Evolutionary conservation across 192 early-diverging fungal species (phyloP), one percentile per base, ranked within the genome.

Genomic region (Linnemannia elongata): DNA sequence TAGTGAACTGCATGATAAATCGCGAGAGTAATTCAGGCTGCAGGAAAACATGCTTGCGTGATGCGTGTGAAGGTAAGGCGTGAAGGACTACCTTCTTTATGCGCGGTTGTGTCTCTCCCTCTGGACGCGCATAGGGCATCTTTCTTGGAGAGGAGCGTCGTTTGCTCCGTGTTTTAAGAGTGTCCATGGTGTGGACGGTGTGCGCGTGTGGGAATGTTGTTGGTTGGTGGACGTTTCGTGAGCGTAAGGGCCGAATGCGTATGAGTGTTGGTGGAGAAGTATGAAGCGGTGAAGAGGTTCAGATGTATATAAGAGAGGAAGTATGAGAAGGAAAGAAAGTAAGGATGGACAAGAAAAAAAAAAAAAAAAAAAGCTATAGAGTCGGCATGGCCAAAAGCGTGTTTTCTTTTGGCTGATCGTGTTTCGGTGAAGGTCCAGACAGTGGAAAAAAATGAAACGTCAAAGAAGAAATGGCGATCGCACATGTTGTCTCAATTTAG

Each of bases 101-200:
- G n/a, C 12, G 13, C 1, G 60, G 33, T 15, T 33, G 60, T 15
- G 60, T 35, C 6, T 33, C 60, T 33, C 60, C 60, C 13, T 66
- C 60, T 66, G 60, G 60, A 13, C 60, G 60, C 10, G 60, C 60
- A 66, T 66, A 66, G 60, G 60, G 60, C 30, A 30, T 66, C 60
- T 66, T 66, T 66, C 60, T 66, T 15, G 60, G 30, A 33, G 60
- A 66, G 27, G 60, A 66, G 60, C 60, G 60, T 9, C 27, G n/a
- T 66, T 66, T 66, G 27, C 27, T 27, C 10, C 60, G 60, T 33
- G 12, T 27, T 66, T 66, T 66, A 15, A 66, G 60, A 2, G 60
- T 66, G 60, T 66, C 60, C 60, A 66, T 66, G n/a, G 30, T 13
- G 60, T 52, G 60, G 27, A 66, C 60, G 9, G 13, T 66, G 60